Evolutionary conservation across 129 eudicot species (phyloP).

Genomic region (Centaurea solstitialis): DNA sequence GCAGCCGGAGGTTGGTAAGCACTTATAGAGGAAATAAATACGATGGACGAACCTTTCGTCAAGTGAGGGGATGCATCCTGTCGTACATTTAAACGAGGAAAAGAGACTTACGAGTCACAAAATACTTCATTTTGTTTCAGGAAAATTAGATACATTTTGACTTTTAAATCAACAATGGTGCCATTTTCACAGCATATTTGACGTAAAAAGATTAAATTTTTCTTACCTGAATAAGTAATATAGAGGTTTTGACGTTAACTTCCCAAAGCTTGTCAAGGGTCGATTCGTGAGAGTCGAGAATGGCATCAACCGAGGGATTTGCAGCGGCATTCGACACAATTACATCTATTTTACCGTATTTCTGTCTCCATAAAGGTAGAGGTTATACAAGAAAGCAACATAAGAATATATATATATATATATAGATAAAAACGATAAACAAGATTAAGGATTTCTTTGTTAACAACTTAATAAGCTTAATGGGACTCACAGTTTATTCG

Average conservation of each 20-base stretch:
- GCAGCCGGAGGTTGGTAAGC: conserved; percentile 51
- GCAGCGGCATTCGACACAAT: conserved; percentile 93
- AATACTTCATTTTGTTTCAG: neutral
- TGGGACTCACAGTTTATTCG: too few relatives aligned
- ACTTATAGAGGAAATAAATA: conserved; percentile 63
- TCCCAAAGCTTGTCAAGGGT: conserved; percentile 94
- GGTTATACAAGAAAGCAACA: conserved; percentile 3
- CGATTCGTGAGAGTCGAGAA: conserved; percentile 68
- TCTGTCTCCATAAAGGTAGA: conserved; percentile 38
- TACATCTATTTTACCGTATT: conserved; percentile 85
- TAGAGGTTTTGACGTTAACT: conserved; percentile 75
- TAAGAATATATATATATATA: neutral
- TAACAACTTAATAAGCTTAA: neutral
- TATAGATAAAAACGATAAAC: neutral
- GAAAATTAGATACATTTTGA: neutral
- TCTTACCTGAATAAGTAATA: conserved; percentile 77
- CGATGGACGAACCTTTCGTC: conserved; percentile 64
- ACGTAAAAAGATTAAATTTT: neutral
- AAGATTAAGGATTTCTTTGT: neutral
- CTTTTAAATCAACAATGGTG: neutral
- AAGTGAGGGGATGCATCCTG: conserved; percentile 86
- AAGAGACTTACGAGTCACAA: neutral
- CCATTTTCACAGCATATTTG: neutral
- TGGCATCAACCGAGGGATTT: conserved; percentile 65
- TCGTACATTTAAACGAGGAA: neutral